Evolutionary conservation across 345 rosid species (phyloP).

Genomic region (Populus ilicifolia): DNA sequence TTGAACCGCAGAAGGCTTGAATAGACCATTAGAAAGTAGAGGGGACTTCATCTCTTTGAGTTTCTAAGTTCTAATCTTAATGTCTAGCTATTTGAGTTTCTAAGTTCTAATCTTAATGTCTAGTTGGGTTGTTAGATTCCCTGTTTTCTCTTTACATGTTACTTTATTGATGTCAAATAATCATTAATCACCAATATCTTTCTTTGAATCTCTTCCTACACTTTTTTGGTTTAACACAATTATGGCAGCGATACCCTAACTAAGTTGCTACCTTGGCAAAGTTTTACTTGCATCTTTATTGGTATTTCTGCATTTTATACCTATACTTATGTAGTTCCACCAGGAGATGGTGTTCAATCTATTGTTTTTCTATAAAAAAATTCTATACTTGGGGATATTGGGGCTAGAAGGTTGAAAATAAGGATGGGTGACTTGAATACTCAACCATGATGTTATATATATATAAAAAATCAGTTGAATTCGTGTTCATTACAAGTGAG

Average conservation of each 20-base stretch:
- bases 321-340: not conserved
- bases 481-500: not conserved
- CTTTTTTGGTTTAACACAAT: not conserved
- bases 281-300: not conserved
- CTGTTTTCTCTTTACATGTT: not conserved
- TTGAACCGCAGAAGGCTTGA: not conserved
- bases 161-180: not conserved
- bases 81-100: not conserved
- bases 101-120: not conserved
- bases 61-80: not conserved
- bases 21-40: not conserved
- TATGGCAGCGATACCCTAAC: not conserved
- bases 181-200: not conserved
- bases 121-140: not conserved
- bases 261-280: not conserved
- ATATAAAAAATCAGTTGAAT: not conserved
- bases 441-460: no score
- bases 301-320: not conserved
- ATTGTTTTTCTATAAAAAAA: not conserved
- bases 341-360: not conserved
- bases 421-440: not conserved
- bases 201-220: not conserved
- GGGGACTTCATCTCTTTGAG: not conserved
- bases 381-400: not conserved
- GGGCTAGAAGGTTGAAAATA: not conserved